Percentiles rank a stretch among this genome's conserved stretches.
Conservation (phyloP, 495 filamentous ascomycete genomes). For the Penicillium cosmopolitanum region DNA sequence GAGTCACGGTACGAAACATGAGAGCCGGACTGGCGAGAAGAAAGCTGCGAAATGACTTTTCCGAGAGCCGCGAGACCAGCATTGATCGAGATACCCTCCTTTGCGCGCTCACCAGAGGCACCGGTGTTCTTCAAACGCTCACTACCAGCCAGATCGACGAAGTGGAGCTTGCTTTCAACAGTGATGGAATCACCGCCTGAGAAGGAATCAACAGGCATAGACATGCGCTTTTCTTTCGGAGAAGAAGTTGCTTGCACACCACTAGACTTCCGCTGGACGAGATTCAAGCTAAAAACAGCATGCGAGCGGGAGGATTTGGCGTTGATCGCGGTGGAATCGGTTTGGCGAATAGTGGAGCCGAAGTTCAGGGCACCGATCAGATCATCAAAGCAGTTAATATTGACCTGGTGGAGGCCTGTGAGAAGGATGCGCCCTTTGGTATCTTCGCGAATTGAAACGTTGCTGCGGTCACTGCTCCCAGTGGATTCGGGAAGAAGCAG, state of each 20-base stretch:
- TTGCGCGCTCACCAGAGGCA: conserved; percentile 92
- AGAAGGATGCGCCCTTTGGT: conserved; percentile 93
- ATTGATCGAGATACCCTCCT: conserved; percentile 98
- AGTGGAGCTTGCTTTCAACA: conserved; percentile 97
- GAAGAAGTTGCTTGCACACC: conserved; percentile 43
- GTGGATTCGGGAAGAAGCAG: conserved; percentile 80
- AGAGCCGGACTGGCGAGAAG: conserved; percentile 80
- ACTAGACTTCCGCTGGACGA: conserved; percentile 81
- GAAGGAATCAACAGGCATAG: conserved; percentile 83
- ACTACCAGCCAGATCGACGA: conserved; percentile 97
- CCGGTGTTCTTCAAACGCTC: conserved; percentile 97
- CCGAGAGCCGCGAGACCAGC: conserved; percentile 92
- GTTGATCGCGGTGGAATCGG: conserved; percentile 98
- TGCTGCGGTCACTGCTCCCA: conserved; percentile 66
- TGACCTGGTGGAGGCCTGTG: conserved; percentile 85
- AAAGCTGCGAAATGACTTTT: conserved; percentile 98
- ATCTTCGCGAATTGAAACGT: conserved; percentile 89
- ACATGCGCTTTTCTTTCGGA: conserved; percentile 81
- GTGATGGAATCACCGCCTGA: conserved; percentile 73
- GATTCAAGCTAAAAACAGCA: conserved; percentile 93
- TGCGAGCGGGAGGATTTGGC: conserved; percentile 98
- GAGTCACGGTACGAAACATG: conserved; percentile 99
- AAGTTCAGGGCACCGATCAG: conserved; percentile 85
- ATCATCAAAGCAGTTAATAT: conserved; percentile 91
- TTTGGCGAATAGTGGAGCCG: conserved; percentile 93